Conservation (phyloP, 306 rosid species). For the Glycine soja region DNA sequence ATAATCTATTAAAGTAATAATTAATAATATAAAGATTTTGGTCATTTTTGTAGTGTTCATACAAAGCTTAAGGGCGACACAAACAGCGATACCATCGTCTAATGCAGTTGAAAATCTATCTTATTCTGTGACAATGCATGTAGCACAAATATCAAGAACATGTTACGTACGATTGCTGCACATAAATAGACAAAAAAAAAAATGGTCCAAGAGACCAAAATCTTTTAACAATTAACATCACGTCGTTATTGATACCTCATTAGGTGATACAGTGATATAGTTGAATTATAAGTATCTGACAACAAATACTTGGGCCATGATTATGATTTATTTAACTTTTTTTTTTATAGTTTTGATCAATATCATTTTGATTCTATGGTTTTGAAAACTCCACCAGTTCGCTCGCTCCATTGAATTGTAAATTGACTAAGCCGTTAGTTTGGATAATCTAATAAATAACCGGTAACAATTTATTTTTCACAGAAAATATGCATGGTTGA, state of each 20-base stretch:
- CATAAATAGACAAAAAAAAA: not conserved
- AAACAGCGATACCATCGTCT: no score
- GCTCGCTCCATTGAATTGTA: not conserved
- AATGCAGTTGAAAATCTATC: not conserved
- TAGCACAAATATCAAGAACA: not conserved
- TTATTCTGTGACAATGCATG: not conserved
- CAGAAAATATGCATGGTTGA: not conserved
- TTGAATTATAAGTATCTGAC: not conserved
- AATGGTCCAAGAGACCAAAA: not conserved
- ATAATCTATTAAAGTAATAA: no score
- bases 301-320: not conserved
- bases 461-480: not conserved
- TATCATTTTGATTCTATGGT: not conserved
- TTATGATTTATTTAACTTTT: not conserved
- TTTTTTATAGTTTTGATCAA: not conserved
- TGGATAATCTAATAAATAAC: not conserved
- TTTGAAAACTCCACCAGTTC: not conserved
- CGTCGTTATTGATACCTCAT: not conserved
- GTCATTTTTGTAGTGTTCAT: no score
- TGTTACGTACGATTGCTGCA: not conserved
- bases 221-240: not conserved
- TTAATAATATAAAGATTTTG: no score
- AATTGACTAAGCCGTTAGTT: not conserved
- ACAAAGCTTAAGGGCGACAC: no score
- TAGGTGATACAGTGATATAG: not conserved